These are phyloP conservation scores for Plasmodium berghei DNA, from an alignment of 169 alveolate genomes.

Conservation along the genomic window DNA sequence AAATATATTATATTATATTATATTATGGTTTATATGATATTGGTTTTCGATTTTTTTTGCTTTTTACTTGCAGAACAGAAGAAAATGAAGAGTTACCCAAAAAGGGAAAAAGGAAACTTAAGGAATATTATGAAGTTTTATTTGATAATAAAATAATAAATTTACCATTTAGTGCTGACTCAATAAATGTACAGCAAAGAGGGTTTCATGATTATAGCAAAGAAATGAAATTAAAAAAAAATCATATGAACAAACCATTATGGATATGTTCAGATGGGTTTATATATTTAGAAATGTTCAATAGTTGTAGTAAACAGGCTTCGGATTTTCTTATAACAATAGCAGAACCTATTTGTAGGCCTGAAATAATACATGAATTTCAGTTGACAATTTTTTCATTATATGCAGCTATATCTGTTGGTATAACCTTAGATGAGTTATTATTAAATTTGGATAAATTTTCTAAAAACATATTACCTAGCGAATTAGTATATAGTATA, in stretches of 20 bases:
- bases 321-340: slow-evolving; percentile 97
- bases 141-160: slow-evolving; percentile 73
- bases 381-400: slow-evolving; percentile 92
- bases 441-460: slow-evolving; percentile 91
- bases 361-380: slow-evolving; percentile 97
- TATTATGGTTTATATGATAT: not conserved
- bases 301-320: slow-evolving; percentile 91
- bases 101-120: slow-evolving; percentile 43
- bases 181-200: slow-evolving; percentile 84
- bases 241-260: slow-evolving; percentile 89
- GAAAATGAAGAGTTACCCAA: slow-evolving; percentile 31
- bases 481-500: slow-evolving; percentile 88
- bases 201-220: slow-evolving; percentile 89
- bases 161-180: slow-evolving; percentile 87
- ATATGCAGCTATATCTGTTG: slow-evolving; percentile 98
- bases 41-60: not conserved
- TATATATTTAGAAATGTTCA: slow-evolving; percentile 87
- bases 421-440: slow-evolving; percentile 94
- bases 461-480: slow-evolving; percentile 93
- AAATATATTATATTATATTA: not conserved
- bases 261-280: slow-evolving; percentile 94
- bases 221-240: slow-evolving; percentile 83
- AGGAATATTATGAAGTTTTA: slow-evolving; percentile 64
- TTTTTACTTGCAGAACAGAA: not conserved
- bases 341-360: slow-evolving; percentile 98